Base-by-base conservation (phyloP, 257 asterid genomes). In the Capsicum baccatum region DNA sequence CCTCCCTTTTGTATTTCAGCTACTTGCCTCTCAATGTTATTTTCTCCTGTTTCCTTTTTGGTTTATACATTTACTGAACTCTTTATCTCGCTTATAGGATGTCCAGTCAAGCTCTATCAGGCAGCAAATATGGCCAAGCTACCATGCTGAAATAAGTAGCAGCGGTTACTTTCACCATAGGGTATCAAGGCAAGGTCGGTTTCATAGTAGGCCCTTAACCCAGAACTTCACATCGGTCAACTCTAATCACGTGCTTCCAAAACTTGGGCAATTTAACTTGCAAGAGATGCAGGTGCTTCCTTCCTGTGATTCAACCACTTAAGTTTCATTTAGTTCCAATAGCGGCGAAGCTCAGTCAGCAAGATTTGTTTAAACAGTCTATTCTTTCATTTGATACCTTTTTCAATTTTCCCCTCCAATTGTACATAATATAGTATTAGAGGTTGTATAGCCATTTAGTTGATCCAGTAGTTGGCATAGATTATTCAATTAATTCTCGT, bases 401-500 rank as follows among this genome's bases (percentile, higher is more conserved):
- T 82, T 63, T 82, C 54, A 17, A 52, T 73, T 79, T 56, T 42
- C 81, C 83, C 87, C 84, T 48, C 60, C 81, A 85, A 85, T 47
- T 90, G 92, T 90, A 85, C 84, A 89, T 89, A 90, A 73, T 48
- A 13, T 74, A 80, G 68, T 54, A 21, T 70, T 86, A 82, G 86
- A 58, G 67, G 44, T 54, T 69, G 35, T 60, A 54, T 50, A 35
- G 64, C 60, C 67, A 44, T 62, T 60, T 9, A 11, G 60, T 64
- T 63, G 39, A 58, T 86, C 66, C 82, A 82, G 82, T 54, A 78
- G 82, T 33, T 78, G 64, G 10, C 26, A 8, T 26, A 76, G 63
- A 76, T 76, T 17, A 52, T 50, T 76, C 81, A 50, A 21, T 76
- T 52, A 15, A 78, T 54, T 52, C 19, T 9, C 7, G 26, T 78